Percentiles rank a stretch among this genome's conserved stretches.
phyloP scores from a whole-genome alignment of 2,329 filamentous ascomycete genomes.

The Aciculosporium take region DNA sequence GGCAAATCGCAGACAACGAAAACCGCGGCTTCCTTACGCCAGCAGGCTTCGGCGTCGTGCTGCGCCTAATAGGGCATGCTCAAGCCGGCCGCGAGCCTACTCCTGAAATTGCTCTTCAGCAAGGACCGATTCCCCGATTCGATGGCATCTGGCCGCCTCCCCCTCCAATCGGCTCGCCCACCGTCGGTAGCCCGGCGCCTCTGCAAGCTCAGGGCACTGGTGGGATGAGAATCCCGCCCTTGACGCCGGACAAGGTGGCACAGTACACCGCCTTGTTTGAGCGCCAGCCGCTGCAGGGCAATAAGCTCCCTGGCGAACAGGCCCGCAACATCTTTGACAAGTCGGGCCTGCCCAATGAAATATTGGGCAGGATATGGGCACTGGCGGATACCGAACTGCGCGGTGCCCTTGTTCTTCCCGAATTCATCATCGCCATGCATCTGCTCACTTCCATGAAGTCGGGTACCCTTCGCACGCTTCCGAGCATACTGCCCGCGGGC shows the following conservation, averaged over 20 bases:
- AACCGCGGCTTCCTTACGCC: slow-evolving; percentile 90
- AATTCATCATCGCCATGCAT: slow-evolving; percentile 98
- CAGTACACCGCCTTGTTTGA: slow-evolving; percentile 89
- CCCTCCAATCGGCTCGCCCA: slow-evolving; percentile 21
- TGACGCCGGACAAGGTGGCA: slow-evolving; percentile 75
- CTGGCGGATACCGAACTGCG: slow-evolving; percentile 88
- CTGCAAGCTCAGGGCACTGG: slow-evolving; percentile 46
- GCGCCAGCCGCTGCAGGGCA: slow-evolving; percentile 63
- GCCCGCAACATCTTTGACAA: slow-evolving; percentile 94
- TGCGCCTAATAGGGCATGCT: slow-evolving; percentile 89
- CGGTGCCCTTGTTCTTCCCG: slow-evolving; percentile 70
- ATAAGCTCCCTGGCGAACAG: slow-evolving; percentile 64
- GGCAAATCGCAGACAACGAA: slow-evolving; percentile 96
- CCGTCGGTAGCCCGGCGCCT: slow-evolving; percentile 25
- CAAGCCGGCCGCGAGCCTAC: slow-evolving; percentile 76
- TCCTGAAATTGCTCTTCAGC: slow-evolving; percentile 67
- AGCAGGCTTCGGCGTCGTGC: slow-evolving; percentile 80
- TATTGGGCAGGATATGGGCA: slow-evolving; percentile 90
- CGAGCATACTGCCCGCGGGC: slow-evolving; percentile 65
- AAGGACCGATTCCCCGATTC: slow-evolving; percentile 82
- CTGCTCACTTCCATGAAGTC: slow-evolving; percentile 83
- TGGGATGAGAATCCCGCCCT: slow-evolving; percentile 70
- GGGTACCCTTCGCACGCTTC: slow-evolving; percentile 64
- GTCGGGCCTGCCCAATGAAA: slow-evolving; percentile 76
- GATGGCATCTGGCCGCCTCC: slow-evolving; percentile 46